Conservation (phyloP, 768 basidiomycete species). For the Mycena amicta region DNA sequence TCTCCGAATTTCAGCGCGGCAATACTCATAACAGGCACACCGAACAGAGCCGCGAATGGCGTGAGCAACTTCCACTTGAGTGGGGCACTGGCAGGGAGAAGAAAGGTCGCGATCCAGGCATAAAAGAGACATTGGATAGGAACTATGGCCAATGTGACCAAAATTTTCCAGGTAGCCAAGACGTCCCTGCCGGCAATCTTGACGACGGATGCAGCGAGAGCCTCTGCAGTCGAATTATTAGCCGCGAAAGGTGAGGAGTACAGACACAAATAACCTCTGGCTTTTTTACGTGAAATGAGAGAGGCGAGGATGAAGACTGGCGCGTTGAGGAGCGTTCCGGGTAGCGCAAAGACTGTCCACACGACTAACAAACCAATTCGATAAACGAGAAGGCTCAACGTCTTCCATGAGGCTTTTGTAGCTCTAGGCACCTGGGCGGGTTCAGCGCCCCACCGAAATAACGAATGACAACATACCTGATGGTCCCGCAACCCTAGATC, state of each 20-base stretch:
- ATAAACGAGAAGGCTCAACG: conserved; percentile 79
- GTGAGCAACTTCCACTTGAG: conserved; percentile 68
- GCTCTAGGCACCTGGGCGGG: conserved; percentile 75
- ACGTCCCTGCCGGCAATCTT: conserved; percentile 96
- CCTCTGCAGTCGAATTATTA: conserved; percentile 56
- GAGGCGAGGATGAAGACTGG: conserved; percentile 94
- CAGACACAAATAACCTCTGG: conserved; percentile 60
- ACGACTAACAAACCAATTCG: conserved; percentile 71
- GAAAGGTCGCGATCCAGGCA: conserved; percentile 71
- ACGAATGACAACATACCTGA: conserved; percentile 53
- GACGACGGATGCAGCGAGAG: conserved; percentile 90
- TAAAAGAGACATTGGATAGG: conserved; percentile 85
- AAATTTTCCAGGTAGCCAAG: conserved; percentile 95
- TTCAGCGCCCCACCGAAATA: background rate
- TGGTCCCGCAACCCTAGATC: conserved; percentile 94
- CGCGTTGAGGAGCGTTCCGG: conserved; percentile 86
- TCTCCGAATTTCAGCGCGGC: conserved; percentile 96
- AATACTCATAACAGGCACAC: conserved; percentile 87
- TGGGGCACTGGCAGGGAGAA: conserved; percentile 66
- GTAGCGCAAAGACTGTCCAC: conserved; percentile 85
- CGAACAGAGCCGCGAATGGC: conserved; percentile 72
- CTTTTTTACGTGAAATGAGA: conserved; percentile 81
- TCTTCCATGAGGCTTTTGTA: conserved; percentile 84
- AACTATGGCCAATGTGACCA: conserved; percentile 85
- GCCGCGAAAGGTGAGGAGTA: background rate